Evolutionary conservation across 2,329 filamentous ascomycete species (phyloP).

Genomic region (Ceratocystis huliohia): DNA sequence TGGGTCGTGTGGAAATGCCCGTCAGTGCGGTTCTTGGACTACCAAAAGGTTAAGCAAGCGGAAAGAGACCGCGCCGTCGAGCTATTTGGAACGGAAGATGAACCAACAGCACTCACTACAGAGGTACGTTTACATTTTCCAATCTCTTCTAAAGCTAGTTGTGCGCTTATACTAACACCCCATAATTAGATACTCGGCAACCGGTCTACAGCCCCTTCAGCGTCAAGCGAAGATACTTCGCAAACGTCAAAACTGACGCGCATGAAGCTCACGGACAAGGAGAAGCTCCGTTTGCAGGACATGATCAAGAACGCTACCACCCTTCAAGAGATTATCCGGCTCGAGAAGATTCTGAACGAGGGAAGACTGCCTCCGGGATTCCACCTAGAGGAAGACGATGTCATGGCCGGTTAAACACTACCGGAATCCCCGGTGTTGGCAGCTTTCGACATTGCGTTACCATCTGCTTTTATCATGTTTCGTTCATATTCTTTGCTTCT

Average conservation of each 20-base stretch:
- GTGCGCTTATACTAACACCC: constrained; percentile 16
- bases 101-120: constrained; percentile 67
- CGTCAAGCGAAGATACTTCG: constrained; percentile 23
- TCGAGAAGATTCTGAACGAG: constrained; percentile 88
- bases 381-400: constrained; percentile 36
- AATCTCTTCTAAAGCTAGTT: background rate
- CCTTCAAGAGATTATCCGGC: constrained; percentile 72
- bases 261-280: constrained; percentile 75
- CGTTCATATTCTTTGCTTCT: constrained; percentile 11
- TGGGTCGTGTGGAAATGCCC: constrained; percentile 85
- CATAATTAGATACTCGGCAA: constrained; percentile 59
- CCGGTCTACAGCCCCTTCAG: constrained; percentile 59
- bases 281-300: constrained; percentile 73
- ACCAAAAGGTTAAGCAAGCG: constrained; percentile 74
- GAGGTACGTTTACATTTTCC: constrained; percentile 36
- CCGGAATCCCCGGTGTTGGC: background rate
- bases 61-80: constrained; percentile 66
- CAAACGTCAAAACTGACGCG: constrained; percentile 52
- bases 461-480: constrained; percentile 12
- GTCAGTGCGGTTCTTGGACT: constrained; percentile 79
- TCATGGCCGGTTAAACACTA: constrained; percentile 46
- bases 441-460: background rate
- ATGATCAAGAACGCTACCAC: constrained; percentile 81
- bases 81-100: constrained; percentile 67
- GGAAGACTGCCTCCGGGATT: constrained; percentile 67